A percentile compares a stretch with the other conserved stretches of the same genome.
phyloP scores from a whole-genome alignment of 768 basidiomycete genomes.

The Collybia sordida region DNA sequence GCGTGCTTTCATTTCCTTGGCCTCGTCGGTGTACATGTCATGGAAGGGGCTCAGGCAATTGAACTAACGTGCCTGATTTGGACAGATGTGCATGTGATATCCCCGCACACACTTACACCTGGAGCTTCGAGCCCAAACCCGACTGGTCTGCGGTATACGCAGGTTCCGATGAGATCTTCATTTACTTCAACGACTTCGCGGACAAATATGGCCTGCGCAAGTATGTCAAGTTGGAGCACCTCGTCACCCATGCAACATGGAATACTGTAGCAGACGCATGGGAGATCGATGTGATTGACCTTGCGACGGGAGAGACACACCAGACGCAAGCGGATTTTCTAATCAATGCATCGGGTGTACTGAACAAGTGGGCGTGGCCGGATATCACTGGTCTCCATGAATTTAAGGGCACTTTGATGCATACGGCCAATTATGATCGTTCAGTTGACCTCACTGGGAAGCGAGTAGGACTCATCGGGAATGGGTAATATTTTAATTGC shows the following conservation, averaged over 20 bases:
- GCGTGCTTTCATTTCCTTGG: not conserved
- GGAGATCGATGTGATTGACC: slow-evolving; percentile 25
- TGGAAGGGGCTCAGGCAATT: too few species aligned
- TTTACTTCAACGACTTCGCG: slow-evolving; percentile 27
- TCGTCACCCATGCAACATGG: slow-evolving; percentile 29
- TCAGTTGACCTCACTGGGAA: slow-evolving; percentile 30
- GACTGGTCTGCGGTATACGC: slow-evolving; percentile 33
- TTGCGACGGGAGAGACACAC: slow-evolving; percentile 13
- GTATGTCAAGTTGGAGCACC: slow-evolving; percentile 27
- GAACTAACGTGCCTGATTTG: too few species aligned
- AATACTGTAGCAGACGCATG: slow-evolving; percentile 23
- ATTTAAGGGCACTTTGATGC: slow-evolving; percentile 32
- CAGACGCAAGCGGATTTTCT: slow-evolving; percentile 30
- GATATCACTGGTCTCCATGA: slow-evolving; percentile 31
- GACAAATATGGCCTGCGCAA: slow-evolving; percentile 29
- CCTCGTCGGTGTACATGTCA: not conserved
- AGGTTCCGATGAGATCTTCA: slow-evolving; percentile 25
- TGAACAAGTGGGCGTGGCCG: slow-evolving; percentile 40
- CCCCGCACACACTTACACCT: slow-evolving; percentile 30
- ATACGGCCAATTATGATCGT: slow-evolving; percentile 33
- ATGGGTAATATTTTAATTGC: slow-evolving; percentile 19
- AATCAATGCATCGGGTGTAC: slow-evolving; percentile 29
- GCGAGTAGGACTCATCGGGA: slow-evolving; percentile 38
- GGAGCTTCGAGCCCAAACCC: slow-evolving; percentile 30
- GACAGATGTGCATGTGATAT: slow-evolving; percentile 32